These are phyloP conservation scores for Spathaspora jeffriesii DNA, from an alignment of 1,139 yeast species.

Conservation along the genomic window DNA sequence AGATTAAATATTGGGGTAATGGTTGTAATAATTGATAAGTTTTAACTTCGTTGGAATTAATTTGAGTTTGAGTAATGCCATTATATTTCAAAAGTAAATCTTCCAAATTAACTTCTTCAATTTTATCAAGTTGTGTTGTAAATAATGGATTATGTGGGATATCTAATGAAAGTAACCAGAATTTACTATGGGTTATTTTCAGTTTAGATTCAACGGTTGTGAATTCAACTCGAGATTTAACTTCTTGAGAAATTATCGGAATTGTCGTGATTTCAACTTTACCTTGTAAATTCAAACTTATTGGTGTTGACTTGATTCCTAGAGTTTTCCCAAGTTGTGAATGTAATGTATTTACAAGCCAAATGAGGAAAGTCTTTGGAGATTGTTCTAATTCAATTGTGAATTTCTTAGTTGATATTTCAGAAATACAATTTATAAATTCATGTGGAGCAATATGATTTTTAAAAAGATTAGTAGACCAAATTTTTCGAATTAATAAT, in stretches of 20 bases:
- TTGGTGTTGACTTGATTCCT: slow-evolving; percentile 13
- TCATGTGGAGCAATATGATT: slow-evolving; percentile 71
- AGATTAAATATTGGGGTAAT: slow-evolving; percentile 54
- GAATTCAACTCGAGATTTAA: slow-evolving; percentile 22
- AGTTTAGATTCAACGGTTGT: slow-evolving; percentile 17
- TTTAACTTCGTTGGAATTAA: slow-evolving; percentile 21
- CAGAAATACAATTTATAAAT: slow-evolving; percentile 49
- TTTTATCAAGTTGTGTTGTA: slow-evolving; percentile 30
- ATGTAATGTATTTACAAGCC: slow-evolving; percentile 57
- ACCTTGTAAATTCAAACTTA: slow-evolving; percentile 51
- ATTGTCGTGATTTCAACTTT: slow-evolving; percentile 34
- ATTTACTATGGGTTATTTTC: slow-evolving; percentile 33
- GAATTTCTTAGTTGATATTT: slow-evolving; percentile 42
- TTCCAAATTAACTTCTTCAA: slow-evolving; percentile 55
- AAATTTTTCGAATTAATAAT: slow-evolving; percentile 55
- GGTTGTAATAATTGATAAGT: slow-evolving; percentile 38
- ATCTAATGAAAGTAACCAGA: slow-evolving; percentile 60
- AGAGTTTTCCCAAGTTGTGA: slow-evolving; percentile 27
- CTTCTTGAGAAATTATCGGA: slow-evolving; percentile 17
- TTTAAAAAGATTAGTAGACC: slow-evolving; percentile 63
- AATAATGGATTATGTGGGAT: slow-evolving; percentile 56
- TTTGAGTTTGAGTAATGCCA: slow-evolving; percentile 21
- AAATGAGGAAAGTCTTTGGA: slow-evolving; percentile 58
- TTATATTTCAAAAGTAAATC: slow-evolving; percentile 49
- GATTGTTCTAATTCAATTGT: slow-evolving; percentile 16